Conservation (phyloP, 805 yeast species). For the Wickerhamomyces bovis region DNA sequence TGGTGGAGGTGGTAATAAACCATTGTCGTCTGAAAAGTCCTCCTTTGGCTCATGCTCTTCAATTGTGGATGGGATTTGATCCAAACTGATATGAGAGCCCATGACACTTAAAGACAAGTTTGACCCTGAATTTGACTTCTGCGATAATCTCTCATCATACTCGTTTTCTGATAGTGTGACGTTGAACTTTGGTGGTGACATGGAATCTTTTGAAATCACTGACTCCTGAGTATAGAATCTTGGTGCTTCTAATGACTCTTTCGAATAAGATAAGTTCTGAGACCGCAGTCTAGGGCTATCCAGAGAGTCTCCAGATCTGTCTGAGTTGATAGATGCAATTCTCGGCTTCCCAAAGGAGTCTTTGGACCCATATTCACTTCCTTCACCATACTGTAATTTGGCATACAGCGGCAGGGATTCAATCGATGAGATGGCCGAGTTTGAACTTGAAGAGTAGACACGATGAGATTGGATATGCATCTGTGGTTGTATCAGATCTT, state of each 20-base stretch:
- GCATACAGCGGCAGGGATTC: slow-evolving; percentile 16
- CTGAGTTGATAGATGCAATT: not conserved
- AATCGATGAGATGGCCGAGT: slow-evolving; percentile 14
- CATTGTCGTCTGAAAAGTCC: slow-evolving; percentile 2
- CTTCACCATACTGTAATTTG: slow-evolving; percentile 3
- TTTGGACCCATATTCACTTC: slow-evolving; percentile 4
- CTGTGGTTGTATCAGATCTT: slow-evolving; percentile 3
- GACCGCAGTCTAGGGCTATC: not conserved
- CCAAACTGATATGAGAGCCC: not conserved
- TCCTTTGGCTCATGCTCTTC: not conserved
- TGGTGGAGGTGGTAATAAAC: not conserved
- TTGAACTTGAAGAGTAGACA: slow-evolving; percentile 6
- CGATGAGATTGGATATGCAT: slow-evolving; percentile 2
- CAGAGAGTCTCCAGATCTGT: not conserved
- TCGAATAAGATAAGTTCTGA: not conserved
- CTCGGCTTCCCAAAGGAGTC: not conserved
- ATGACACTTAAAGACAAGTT: not conserved
- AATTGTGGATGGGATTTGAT: not conserved
- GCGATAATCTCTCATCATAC: not conserved
- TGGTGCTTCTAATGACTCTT: not conserved
- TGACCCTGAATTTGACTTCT: not conserved
- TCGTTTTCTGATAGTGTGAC: not conserved
- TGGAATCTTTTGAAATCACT: not conserved
- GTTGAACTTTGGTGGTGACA: not conserved
- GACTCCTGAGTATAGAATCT: not conserved